phyloP scores from a whole-genome alignment of 768 basidiomycete genomes.

The Boletus bicolor region DNA sequence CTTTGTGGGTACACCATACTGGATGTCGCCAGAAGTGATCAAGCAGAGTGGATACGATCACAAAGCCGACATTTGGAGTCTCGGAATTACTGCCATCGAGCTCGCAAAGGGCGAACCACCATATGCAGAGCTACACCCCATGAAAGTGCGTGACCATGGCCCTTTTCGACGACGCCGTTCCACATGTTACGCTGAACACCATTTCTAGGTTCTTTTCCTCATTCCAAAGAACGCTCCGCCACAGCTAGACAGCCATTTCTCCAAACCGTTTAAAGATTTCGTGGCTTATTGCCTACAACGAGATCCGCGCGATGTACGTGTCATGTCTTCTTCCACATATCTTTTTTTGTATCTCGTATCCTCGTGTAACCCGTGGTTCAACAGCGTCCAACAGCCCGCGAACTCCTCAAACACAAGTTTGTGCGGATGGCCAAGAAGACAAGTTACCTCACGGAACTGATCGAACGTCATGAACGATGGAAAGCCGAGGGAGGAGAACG shows the following conservation, averaged over 20 bases:
- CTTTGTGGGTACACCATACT: conserved; percentile 96
- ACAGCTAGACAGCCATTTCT: conserved; percentile 84
- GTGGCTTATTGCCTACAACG: conserved; percentile 89
- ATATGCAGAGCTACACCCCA: conserved; percentile 96
- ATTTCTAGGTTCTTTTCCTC: conserved; percentile 81
- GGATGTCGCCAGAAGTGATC: conserved; percentile 99
- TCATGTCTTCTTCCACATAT: background rate
- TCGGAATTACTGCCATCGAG: conserved; percentile 97
- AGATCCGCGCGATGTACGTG: conserved; percentile 84
- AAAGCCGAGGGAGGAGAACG: conserved; percentile 83
- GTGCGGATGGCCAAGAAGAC: conserved; percentile 94
- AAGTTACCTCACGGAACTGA: conserved; percentile 90
- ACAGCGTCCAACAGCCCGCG: conserved; percentile 91
- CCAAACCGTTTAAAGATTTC: conserved; percentile 91
- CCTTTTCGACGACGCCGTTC: background rate
- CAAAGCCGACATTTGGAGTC: conserved; percentile 98
- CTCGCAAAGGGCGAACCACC: conserved; percentile 97
- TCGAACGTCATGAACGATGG: conserved; percentile 94
- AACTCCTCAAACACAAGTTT: conserved; percentile 95
- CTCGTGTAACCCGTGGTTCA: conserved; percentile 16
- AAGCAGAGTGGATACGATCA: conserved; percentile 99
- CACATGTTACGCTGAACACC: background rate
- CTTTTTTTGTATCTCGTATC: background rate
- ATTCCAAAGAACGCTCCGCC: conserved; percentile 98
- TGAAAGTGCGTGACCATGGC: conserved; percentile 68